Conservation (phyloP, 2,329 filamentous ascomycete species). For the Diplodia scrobiculata region DNA sequence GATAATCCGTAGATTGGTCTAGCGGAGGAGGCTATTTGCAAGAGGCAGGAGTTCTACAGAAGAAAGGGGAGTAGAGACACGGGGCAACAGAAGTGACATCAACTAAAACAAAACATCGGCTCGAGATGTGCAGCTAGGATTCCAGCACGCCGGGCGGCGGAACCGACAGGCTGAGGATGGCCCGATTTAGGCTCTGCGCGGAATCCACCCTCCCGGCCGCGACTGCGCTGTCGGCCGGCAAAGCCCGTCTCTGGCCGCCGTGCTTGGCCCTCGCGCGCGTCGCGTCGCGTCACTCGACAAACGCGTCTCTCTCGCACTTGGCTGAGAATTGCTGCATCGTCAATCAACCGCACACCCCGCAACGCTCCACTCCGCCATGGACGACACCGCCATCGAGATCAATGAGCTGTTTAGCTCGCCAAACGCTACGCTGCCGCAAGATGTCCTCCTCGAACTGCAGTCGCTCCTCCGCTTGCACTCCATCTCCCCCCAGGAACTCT, state of each 20-base stretch:
- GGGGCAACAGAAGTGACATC: background rate
- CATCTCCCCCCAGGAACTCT: slow-evolving; percentile 80
- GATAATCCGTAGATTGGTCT: slow-evolving; percentile 17
- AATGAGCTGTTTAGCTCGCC: slow-evolving; percentile 61
- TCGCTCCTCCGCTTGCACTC: slow-evolving; percentile 85
- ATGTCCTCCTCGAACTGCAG: slow-evolving; percentile 77
- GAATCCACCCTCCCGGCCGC: background rate
- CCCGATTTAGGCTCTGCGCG: background rate
- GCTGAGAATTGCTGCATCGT: slow-evolving; percentile 11
- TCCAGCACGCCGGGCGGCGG: slow-evolving; percentile 5
- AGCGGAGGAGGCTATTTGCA: slow-evolving; percentile 11
- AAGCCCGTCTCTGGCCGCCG: background rate
- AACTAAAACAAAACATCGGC: background rate
- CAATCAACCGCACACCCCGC: slow-evolving; percentile 16
- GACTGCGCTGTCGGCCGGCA: background rate
- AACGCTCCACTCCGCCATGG: slow-evolving; percentile 47
- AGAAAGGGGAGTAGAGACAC: background rate
- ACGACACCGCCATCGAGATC: slow-evolving; percentile 56
- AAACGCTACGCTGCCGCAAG: slow-evolving; percentile 64
- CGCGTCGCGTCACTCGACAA: slow-evolving; percentile 20
- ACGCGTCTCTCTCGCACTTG: background rate
- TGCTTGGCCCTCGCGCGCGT: slow-evolving; percentile 31
- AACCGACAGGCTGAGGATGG: background rate
- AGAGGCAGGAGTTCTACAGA: background rate
- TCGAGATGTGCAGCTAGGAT: background rate